Evolutionary conservation across 2,329 filamentous ascomycete genomes (phyloP).

Genomic region (Pseudogymnoascus sp.): DNA sequence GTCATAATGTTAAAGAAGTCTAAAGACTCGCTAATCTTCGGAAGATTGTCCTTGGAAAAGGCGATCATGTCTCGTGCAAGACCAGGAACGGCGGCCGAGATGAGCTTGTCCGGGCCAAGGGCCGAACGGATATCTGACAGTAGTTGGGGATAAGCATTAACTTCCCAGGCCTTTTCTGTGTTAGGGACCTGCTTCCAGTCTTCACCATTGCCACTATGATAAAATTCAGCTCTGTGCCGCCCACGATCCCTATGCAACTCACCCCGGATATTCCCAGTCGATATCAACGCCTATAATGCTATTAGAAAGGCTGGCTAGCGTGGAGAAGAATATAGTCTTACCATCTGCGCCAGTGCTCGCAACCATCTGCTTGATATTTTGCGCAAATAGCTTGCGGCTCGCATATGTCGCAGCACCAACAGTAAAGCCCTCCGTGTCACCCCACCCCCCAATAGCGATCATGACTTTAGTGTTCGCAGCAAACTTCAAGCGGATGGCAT

Average conservation of each 20-base stretch:
- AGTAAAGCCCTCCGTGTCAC: slow-evolving; percentile 57
- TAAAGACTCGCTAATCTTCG: slow-evolving; percentile 49
- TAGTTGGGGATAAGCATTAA: slow-evolving; percentile 55
- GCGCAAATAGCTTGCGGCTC: slow-evolving; percentile 51
- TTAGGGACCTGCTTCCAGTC: slow-evolving; percentile 63
- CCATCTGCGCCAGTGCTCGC: slow-evolving; percentile 57
- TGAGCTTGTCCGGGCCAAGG: slow-evolving; percentile 48
- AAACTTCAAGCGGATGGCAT: slow-evolving; percentile 42
- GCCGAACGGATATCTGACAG: slow-evolving; percentile 50
- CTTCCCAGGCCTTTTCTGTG: slow-evolving; percentile 50
- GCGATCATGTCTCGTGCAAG: slow-evolving; percentile 59
- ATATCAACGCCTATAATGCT: slow-evolving; percentile 31
- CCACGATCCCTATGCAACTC: slow-evolving; percentile 12
- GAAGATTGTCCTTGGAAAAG: slow-evolving; percentile 51
- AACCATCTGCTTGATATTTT: slow-evolving; percentile 58
- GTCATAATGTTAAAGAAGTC: slow-evolving; percentile 66
- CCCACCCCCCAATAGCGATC: slow-evolving; percentile 70
- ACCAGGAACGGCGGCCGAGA: slow-evolving; percentile 64
- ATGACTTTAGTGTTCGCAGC: slow-evolving; percentile 51
- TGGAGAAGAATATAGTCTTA: slow-evolving; percentile 23
- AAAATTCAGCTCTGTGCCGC: neutral
- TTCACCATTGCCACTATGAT: slow-evolving; percentile 52
- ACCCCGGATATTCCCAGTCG: slow-evolving; percentile 45
- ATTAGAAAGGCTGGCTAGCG: slow-evolving; percentile 15
- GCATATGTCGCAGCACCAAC: slow-evolving; percentile 44